phyloP scores from a whole-genome alignment of 1,284 basidiomycete genomes.

The Athelia sp. region DNA sequence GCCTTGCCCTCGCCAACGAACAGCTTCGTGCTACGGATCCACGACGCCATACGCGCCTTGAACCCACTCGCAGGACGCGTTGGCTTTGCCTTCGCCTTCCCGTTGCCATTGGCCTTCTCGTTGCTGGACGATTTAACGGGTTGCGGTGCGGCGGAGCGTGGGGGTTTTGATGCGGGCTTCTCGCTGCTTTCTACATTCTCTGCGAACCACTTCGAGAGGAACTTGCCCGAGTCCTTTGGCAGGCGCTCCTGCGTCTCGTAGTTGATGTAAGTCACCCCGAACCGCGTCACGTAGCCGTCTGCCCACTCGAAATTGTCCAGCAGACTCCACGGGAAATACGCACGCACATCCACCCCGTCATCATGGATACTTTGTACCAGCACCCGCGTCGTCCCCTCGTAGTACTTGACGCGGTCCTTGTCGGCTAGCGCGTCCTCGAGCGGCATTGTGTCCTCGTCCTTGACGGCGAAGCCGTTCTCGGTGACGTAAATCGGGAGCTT shows the following conservation, averaged over 20 bases:
- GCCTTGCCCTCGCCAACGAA: too few species aligned
- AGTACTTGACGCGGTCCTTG: constrained; percentile 64
- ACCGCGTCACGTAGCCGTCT: constrained; percentile 60
- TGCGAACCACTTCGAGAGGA: constrained; percentile 30
- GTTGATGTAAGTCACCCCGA: constrained; percentile 64
- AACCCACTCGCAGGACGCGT: too few species aligned
- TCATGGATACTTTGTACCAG: constrained; percentile 54
- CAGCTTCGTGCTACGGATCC: too few species aligned
- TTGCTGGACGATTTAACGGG: background rate
- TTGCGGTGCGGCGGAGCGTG: background rate
- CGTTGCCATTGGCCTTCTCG: too few species aligned
- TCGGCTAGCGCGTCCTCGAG: constrained; percentile 57
- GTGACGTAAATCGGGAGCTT: constrained; percentile 65
- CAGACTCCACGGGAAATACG: constrained; percentile 72
- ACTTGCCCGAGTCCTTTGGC: constrained; percentile 63
- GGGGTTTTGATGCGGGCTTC: background rate
- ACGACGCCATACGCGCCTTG: too few species aligned
- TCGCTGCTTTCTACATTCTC: background rate
- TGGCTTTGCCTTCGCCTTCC: too few species aligned
- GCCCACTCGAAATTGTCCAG: constrained; percentile 79
- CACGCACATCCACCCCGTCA: constrained; percentile 62
- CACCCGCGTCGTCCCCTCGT: constrained; percentile 55
- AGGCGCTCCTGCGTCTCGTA: constrained; percentile 66
- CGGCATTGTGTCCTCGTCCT: constrained; percentile 54
- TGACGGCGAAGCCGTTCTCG: constrained; percentile 72